Conservation (phyloP, 73 alveolate species). For the Uronychia binucleata region DNA sequence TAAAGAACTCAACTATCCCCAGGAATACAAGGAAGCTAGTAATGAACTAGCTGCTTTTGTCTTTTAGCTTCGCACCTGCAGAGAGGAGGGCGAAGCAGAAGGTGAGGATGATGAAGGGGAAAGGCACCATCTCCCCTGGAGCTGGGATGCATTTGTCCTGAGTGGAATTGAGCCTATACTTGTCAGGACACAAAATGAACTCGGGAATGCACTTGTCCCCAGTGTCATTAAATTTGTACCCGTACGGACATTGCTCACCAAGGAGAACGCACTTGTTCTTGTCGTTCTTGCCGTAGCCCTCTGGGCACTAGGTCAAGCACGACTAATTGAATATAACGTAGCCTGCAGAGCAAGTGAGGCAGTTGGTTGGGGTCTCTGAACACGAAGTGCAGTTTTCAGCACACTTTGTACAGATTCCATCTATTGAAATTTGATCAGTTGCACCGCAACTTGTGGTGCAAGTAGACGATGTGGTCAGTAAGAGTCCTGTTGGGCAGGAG, state of each 20-base stretch:
- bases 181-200: slow-evolving; percentile 35
- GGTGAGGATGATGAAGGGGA: slow-evolving; percentile 38
- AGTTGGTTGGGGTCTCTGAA: slow-evolving; percentile 18
- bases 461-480: slow-evolving; percentile 5
- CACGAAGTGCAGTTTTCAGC: slow-evolving; percentile 36
- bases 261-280: slow-evolving; percentile 36
- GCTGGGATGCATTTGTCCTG: slow-evolving; percentile 58
- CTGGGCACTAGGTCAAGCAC: slow-evolving; percentile 50
- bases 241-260: slow-evolving; percentile 62
- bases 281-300: slow-evolving; percentile 27
- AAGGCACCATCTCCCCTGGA: slow-evolving; percentile 51
- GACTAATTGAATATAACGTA: slow-evolving; percentile 21
- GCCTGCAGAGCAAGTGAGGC: slow-evolving; percentile 32
- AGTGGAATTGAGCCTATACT: slow-evolving; percentile 25
- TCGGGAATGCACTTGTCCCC: slow-evolving; percentile 54
- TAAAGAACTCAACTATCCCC: slow-evolving; percentile 25
- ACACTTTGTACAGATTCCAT: slow-evolving; percentile 35
- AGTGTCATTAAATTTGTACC: slow-evolving; percentile 40
- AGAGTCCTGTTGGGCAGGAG: slow-evolving; percentile 13
- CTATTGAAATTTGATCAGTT: background rate
- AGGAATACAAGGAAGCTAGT: slow-evolving; percentile 9
- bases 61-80: slow-evolving; percentile 11
- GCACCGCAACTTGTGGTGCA: slow-evolving; percentile 19
- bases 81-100: slow-evolving; percentile 2
- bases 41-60: slow-evolving; percentile 23